phyloP scores from a whole-genome alignment of 768 basidiomycete genomes.

The Leucocoprinus leucothites region DNA sequence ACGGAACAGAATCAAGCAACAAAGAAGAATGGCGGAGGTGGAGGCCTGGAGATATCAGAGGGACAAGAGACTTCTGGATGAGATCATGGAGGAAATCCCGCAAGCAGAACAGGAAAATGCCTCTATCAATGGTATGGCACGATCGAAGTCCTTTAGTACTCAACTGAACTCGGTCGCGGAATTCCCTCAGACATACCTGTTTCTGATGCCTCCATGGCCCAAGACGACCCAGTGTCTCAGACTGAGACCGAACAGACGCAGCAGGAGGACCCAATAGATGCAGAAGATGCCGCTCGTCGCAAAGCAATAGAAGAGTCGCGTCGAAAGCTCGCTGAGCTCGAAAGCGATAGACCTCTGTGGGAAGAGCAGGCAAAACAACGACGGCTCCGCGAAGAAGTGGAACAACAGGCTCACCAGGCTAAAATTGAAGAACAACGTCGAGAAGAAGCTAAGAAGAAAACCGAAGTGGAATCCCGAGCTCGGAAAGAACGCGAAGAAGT shows the following conservation, averaged over 20 bases:
- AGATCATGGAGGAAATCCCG: conserved; percentile 35
- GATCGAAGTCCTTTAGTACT: no score
- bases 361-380: conserved; percentile 50
- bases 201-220: neutral
- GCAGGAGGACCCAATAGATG: conserved; percentile 8
- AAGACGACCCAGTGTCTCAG: neutral
- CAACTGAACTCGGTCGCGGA: neutral
- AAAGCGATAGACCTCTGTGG: conserved; percentile 61
- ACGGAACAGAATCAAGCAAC: neutral
- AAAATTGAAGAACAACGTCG: conserved; percentile 31
- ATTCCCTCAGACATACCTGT: neutral
- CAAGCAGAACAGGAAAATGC: conserved; percentile 12
- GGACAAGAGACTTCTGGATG: conserved; percentile 39
- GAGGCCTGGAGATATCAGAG: conserved; percentile 34
- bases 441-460: conserved; percentile 27
- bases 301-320: conserved; percentile 60
- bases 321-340: conserved; percentile 65
- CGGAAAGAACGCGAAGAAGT: conserved; percentile 30
- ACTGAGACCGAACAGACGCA: conserved; percentile 2
- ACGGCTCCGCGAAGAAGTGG: conserved; percentile 36
- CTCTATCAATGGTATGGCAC: conserved; percentile 12
- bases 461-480: conserved; percentile 24
- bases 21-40: conserved; percentile 20
- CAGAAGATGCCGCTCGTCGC: conserved; percentile 33
- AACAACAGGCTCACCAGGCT: conserved; percentile 36